Base-by-base conservation (phyloP, 2,329 filamentous ascomycete genomes). In the Fusarium sp. region DNA sequence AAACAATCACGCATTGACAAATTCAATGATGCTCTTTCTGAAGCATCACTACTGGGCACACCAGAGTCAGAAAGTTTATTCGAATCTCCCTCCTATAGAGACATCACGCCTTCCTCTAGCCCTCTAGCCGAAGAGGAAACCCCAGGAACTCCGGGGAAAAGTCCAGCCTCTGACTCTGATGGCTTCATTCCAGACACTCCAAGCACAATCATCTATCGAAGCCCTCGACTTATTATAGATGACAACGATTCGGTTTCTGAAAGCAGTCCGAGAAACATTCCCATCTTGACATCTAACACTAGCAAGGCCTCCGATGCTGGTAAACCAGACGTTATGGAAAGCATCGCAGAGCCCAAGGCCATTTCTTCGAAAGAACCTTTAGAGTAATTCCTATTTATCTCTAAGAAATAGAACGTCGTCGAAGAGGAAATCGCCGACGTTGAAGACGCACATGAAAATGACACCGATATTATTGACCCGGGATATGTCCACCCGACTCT, bases 31-130 rank as follows among this genome's bases (percentile, higher is more conserved):
- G 37, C 14, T n/a, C 41, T 33, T 8, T 33, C 35, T 9, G 64
- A 52, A 23, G 18, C 27, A 6, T 65, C 53, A 11, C 31, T 42
- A 17, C 52, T 49, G 4, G 31, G 21, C 10, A 68, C 58, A 11
- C 64, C 64, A 37, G 31, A 55, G 5, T 11, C 29, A 37, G 25
- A 49, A 17, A 51, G 43, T n/a, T 18, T 51, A 10, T 50, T 65
- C n/a, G 64, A 68, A 8, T 42, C 40, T 25, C 40, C 59, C 18
- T 14, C 18, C 11, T 33, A 11, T 13, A 43, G 11, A 17, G 35
- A 68, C 5, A 15, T 13, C 6, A 60, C 59, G 11, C 64, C 54
- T 18, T 41, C 52, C 25, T 59, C 65, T 4, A 66, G 59, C 11
- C 65, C 50, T 36, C 47, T 52, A 14, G 13, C 45, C 1, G 37